phyloP scores from a whole-genome alignment of 2,329 filamentous ascomycete species.

The Domatiomyces globalis region DNA sequence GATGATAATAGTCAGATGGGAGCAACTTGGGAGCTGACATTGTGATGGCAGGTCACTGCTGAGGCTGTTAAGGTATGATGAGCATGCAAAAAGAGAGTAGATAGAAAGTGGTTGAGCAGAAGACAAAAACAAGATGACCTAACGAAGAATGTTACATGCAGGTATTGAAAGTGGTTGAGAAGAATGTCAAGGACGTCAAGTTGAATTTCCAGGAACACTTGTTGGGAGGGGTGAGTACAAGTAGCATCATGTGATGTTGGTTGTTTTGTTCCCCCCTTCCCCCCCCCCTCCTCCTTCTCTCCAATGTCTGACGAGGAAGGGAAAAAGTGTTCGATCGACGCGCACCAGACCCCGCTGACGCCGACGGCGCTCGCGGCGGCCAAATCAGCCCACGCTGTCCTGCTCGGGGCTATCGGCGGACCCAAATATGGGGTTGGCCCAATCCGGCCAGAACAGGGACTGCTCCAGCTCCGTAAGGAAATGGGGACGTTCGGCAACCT shows the following conservation, averaged over 20 bases:
- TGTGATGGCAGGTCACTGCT: not conserved
- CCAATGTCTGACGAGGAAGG: not conserved
- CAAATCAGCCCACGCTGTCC: slow-evolving; percentile 73
- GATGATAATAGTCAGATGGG: not conserved
- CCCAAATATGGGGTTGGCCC: slow-evolving; percentile 88
- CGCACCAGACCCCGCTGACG: slow-evolving; percentile 62
- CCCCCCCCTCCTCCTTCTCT: not conserved
- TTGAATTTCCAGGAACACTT: slow-evolving; percentile 87
- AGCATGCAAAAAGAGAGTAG: not conserved
- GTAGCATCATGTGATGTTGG: slow-evolving; percentile 25
- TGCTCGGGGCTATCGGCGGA: slow-evolving; percentile 89
- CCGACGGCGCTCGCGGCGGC: slow-evolving; percentile 70
- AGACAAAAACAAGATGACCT: too few relatives aligned
- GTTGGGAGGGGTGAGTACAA: slow-evolving; percentile 76
- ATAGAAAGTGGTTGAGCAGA: not conserved
- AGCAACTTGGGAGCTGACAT: not conserved
- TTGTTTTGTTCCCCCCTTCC: too few relatives aligned
- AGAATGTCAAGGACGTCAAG: slow-evolving; percentile 51
- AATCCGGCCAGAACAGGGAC: slow-evolving; percentile 82
- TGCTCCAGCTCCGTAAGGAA: slow-evolving; percentile 82
- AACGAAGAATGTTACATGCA: slow-evolving; percentile 24
- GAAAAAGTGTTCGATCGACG: slow-evolving; percentile 54
- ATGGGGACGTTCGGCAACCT: slow-evolving; percentile 91
- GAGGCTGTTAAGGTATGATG: slow-evolving; percentile 65
- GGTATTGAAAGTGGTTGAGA: slow-evolving; percentile 68